Evolutionary conservation across 1,284 basidiomycete genomes (phyloP).

Genomic region (Microbotryomycetes sp.): DNA sequence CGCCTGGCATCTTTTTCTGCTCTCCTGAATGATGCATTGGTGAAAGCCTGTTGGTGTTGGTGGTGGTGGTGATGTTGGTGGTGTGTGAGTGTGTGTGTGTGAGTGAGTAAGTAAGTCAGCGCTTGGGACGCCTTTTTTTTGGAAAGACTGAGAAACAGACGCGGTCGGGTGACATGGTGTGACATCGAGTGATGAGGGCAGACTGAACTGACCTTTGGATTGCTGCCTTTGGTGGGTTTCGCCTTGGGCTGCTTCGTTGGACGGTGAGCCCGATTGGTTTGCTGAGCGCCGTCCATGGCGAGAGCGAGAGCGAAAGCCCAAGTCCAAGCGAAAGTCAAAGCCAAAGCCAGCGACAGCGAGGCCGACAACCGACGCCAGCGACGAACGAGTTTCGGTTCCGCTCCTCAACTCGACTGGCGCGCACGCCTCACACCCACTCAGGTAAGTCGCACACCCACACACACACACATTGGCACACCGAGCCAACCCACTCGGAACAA

Average conservation of each 20-base stretch:
- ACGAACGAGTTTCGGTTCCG: no score
- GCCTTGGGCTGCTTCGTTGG: slow-evolving; percentile 44
- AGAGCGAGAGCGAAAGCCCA: neutral
- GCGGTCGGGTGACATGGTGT: neutral
- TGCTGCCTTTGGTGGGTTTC: slow-evolving; percentile 58
- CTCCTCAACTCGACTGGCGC: no score
- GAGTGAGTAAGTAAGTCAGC: neutral
- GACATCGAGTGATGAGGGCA: neutral
- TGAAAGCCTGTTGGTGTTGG: slow-evolving; percentile 60
- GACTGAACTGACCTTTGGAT: slow-evolving; percentile 71
- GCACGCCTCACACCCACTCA: no score
- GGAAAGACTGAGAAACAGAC: neutral
- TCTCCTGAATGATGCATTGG: slow-evolving; percentile 76
- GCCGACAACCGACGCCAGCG: no score
- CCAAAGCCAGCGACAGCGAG: no score
- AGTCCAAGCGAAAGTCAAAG: no score
- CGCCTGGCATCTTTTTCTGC: slow-evolving; percentile 83
- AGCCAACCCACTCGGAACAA: no score
- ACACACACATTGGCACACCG: no score
- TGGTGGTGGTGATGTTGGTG: neutral
- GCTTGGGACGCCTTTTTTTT: neutral
- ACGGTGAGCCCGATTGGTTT: slow-evolving; percentile 28
- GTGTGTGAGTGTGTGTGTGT: neutral
- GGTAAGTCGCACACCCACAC: no score
- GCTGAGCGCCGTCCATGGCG: slow-evolving; percentile 9